Base-by-base conservation (phyloP, 1,139 yeast species). In the Suhomyces bribrorum region DNA sequence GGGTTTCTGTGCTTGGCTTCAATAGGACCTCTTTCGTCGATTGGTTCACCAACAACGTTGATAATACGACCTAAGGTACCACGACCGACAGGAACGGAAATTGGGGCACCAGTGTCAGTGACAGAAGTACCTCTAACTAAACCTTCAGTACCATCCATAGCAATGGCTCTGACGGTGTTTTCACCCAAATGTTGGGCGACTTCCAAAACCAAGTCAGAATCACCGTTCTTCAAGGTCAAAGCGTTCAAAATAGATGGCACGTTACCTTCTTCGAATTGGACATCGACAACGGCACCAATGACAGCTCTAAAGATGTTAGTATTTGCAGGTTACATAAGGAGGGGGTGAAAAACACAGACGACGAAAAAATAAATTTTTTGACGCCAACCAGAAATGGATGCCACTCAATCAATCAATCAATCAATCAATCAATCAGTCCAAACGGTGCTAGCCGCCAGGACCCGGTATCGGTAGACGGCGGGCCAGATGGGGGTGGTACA, bases 61-160 rank as follows among this genome's bases (percentile, higher is more conserved):
- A 92, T 84, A 66, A 92, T 92, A 81, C 98, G 89, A 70, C 98
- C 98, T 65, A 92, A 82, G 53, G 97, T 90, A 71, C 92, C 97
- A 75, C 95, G 90, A 69, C 98, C 98, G 56, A 92, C 98, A 59
- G 98, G 98, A 60, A 92, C 95, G 59, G 96, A 84, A 69, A 92
- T 92, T 73, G 98, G 98, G 53, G 96, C 81, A 72, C 98, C 98
- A 53, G 97, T 90, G 78, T 92, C 98, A 54, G 67, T 59, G 63
- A 92, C 98, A 47, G 77, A 48, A 64, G 87, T 85, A 73, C 98
- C 98, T 83, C 98, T 92, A 62, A 89, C 96, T 66, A 92, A 85
- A 88, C 98, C 98, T 74, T 92, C 97, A 61, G 98, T 92, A 86
- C 97, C 98, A 75, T 92, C 98, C 98, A 92, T 92, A 69, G 98